phyloP scores from a whole-genome alignment of 805 yeast genomes.

The Schizosaccharomyces osmophilus region DNA sequence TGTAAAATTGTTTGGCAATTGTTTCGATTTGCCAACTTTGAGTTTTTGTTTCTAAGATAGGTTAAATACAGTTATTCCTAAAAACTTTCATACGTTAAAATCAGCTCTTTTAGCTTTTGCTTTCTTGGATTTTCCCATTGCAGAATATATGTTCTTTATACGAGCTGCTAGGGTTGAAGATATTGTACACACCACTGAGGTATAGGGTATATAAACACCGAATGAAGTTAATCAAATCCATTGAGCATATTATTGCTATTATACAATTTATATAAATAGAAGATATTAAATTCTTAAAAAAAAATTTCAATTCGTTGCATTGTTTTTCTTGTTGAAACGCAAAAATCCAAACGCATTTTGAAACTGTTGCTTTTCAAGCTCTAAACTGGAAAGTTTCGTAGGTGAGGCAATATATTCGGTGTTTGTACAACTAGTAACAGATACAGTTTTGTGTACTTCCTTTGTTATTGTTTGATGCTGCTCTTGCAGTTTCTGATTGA shows the following conservation, averaged over 20 bases:
- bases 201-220: too few relatives aligned
- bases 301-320: background rate
- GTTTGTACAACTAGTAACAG: background rate
- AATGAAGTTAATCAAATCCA: too few relatives aligned
- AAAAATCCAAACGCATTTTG: background rate
- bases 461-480: background rate
- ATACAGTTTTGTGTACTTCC: background rate
- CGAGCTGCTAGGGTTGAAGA: too few relatives aligned
- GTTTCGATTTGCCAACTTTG: conserved; percentile 64
- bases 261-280: too few relatives aligned
- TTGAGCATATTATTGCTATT: too few relatives aligned
- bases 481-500: background rate
- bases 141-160: background rate
- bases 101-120: conserved; percentile 45
- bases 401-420: background rate
- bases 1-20: conserved; percentile 50
- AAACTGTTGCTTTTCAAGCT: background rate
- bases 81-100: conserved; percentile 20
- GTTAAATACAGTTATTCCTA: background rate
- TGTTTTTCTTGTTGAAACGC: background rate
- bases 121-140: conserved; percentile 19
- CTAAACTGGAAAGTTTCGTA: background rate
- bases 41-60: conserved; percentile 36
- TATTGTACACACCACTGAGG: too few relatives aligned
- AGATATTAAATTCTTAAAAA: too few relatives aligned